phyloP scores from a whole-genome alignment of 2,329 filamentous ascomycete genomes.

The Aspergillus melleus region DNA sequence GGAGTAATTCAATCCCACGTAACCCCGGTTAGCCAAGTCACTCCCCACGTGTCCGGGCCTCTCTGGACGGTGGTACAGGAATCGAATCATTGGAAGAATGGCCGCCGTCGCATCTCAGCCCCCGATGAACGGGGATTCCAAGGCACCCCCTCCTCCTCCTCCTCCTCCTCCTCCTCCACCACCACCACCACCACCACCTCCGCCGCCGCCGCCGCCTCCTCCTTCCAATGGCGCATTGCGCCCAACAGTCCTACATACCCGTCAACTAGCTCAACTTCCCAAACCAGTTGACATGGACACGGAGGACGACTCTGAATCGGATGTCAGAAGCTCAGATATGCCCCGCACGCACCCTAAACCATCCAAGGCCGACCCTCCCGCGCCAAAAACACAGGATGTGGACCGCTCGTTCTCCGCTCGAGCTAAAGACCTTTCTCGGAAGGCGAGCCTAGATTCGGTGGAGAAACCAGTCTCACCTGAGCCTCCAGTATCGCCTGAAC shows the following conservation, averaged over 20 bases:
- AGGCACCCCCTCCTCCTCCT: conserved; percentile 9
- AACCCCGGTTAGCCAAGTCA: background rate
- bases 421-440: conserved; percentile 17
- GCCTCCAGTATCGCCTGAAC: conserved; percentile 4
- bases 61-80: background rate
- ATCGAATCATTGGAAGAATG: conserved; percentile 11
- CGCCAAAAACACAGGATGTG: conserved; percentile 10
- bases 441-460: conserved; percentile 11
- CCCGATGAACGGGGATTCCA: conserved; percentile 11
- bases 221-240: conserved; percentile 20
- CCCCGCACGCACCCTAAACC: conserved; percentile 60
- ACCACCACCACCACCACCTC: conserved; percentile 3
- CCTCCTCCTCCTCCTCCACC: conserved; percentile 4
- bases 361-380: conserved; percentile 51
- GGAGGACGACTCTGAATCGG: conserved; percentile 21
- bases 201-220: background rate
- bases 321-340: conserved; percentile 60
- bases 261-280: conserved; percentile 11
- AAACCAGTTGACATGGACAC: conserved; percentile 7
- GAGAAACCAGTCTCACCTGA: conserved; percentile 7
- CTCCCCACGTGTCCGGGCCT: background rate
- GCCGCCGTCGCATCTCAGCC: conserved; percentile 14
- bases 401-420: conserved; percentile 29
- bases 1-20: background rate
- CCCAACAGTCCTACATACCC: conserved; percentile 20